Base-by-base conservation (phyloP, 805 yeast genomes). In the Diddensiella transvaalensis region DNA sequence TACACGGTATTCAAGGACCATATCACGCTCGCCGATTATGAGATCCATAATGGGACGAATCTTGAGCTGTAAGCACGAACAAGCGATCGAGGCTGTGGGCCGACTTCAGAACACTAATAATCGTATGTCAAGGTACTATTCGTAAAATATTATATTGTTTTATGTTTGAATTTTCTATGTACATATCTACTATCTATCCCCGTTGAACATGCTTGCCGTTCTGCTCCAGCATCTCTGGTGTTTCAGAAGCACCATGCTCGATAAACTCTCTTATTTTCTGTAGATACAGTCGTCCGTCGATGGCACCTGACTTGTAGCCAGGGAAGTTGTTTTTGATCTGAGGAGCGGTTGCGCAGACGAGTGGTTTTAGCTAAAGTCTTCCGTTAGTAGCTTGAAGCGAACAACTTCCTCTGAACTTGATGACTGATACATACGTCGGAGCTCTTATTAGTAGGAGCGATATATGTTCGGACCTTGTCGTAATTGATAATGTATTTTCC, bases 21-120 rank as follows among this genome's bases (percentile, higher is more conserved):
- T 63, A 91, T 91, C 47, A 76, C 90, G 0, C 71, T 91, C 40
- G 96, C 85, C n/a, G 99, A 91, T 65, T 91, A 93, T 62, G 99
- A 91, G 64, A 81, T 91, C 17, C 96, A 89, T 61, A 83, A 89
- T 64, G 95, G 96, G 6, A 83, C 85, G 52, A 87, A 83, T 65
- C 67, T 91, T 55, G 99, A 91, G 67, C 69, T 91, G 64, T 93
- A 87, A 44, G 68, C 59, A 29, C 37, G 8, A 18, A 8, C 3
- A 24, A 18, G 13, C 32, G 11, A 29, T n/a, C n/a, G n/a, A n/a
- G n/a, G n/a, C n/a, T n/a, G n/a, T n/a, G n/a, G 32, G 32, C 32
- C 32, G 32, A 6, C 15, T 17, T 35, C 18, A 13, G 17, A 6
- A 6, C 6, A 13, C 8, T 35, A 35, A 13, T 35, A 8, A 17